Percentiles rank a stretch among this genome's conserved stretches.
Conservation (phyloP, 208 protist genomes). For the Tetramitus jugosus region DNA sequence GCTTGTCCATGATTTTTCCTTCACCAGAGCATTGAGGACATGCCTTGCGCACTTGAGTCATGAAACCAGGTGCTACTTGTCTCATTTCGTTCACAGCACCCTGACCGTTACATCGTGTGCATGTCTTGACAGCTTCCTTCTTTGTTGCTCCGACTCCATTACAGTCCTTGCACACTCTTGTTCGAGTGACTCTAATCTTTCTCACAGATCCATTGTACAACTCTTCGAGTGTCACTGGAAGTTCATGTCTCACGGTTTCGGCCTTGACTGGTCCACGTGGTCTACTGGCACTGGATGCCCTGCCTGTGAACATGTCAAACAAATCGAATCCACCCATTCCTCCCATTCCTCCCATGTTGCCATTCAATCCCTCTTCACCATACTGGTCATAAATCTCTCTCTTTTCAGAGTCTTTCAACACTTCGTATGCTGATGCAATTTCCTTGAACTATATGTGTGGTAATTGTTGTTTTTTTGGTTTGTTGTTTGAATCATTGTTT, state of each 20-base stretch:
- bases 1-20: constrained; percentile 71
- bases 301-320: constrained; percentile 53
- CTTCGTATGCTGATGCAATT: constrained; percentile 92
- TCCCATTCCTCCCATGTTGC: background rate
- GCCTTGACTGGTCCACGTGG: constrained; percentile 81
- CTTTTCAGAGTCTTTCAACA: constrained; percentile 90
- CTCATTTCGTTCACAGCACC: constrained; percentile 80
- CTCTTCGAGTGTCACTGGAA: constrained; percentile 85
- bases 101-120: constrained; percentile 77
- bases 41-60: constrained; percentile 84
- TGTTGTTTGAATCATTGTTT: no score
- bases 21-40: constrained; percentile 84
- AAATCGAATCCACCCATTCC: constrained; percentile 48
- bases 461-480: no score
- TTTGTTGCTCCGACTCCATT: constrained; percentile 65
- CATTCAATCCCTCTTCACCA: constrained; percentile 70
- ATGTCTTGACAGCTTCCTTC: constrained; percentile 60
- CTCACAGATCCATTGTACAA: constrained; percentile 94
- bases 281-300: constrained; percentile 41
- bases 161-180: constrained; percentile 66
- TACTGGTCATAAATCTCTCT: constrained; percentile 90
- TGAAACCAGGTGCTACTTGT: constrained; percentile 89
- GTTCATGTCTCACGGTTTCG: constrained; percentile 84
- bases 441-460: constrained; percentile 84
- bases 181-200: constrained; percentile 83